Base-by-base conservation (phyloP, 148 eudicot species). In the Rhododendron ferrugineum region DNA sequence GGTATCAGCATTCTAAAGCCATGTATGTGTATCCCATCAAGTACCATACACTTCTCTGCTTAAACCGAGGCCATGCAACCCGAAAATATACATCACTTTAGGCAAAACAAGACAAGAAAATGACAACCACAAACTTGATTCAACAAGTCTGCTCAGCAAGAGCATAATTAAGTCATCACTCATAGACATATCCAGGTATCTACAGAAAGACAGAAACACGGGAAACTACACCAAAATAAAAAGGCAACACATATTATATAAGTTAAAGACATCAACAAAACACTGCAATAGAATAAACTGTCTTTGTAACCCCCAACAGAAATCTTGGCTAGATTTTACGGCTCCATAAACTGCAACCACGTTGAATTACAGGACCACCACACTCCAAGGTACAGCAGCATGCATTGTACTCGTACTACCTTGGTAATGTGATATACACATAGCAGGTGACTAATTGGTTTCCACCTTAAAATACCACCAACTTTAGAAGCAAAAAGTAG, bases 361-460 rank as follows among this genome's bases (percentile, higher is more conserved):
- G 10, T 75, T n/a, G 52, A 84, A 84, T 70, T 13, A 70, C 37
- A 30, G 75, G 34, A 11, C 75, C 34, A 70, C 75, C 36, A 30
- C 20, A 34, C 37, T 70, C 37, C 34, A 30, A 73, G 42, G 20
- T 11, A 62, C 6, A 68, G 73, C 20, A 13, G 36, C 76, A 64
- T 28, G 79, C 16, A n/a, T 68, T 6, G 18, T 70, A n/a, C 50
- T 66, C 13, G 11, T 68, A 46, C 26, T 46, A 46, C 40, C 26
- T 83, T 83, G 16, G 64, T 72, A 30, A 15, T 22, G 80, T 46
- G 84, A 66, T 83, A 66, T 83, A 68, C 72, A 22, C 30, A 36
- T 36, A 64, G 75, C 22, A 9, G 2, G 79, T 52, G 77, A 74
- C 26, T 40, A 62, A 3, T 13, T 74, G 58, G 62, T n/a, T 83